Base-by-base conservation (phyloP, 345 rosid genomes). In the Odontarrhena argentea region DNA sequence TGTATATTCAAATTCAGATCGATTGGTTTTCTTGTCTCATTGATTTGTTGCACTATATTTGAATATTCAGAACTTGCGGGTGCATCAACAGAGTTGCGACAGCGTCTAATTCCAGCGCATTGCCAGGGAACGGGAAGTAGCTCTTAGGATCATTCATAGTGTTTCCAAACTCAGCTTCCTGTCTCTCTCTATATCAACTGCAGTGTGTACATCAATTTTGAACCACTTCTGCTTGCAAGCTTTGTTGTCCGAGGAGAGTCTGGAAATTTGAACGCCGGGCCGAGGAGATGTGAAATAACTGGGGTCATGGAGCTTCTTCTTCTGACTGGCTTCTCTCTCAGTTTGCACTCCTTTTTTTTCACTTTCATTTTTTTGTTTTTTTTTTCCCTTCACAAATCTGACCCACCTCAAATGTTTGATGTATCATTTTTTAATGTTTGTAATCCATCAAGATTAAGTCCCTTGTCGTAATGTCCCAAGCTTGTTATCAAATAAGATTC, bases 11-110 rank as follows among this genome's bases (percentile, higher is more conserved):
- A 51, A 8, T 24, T 38, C 2, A 37, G 68, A 37, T 36, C 12
- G 22, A 22, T 34, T 26, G 24, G 65, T 40, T 46, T 10, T 32
- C 36, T 5, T 18, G n/a, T 36, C 18, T 53, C 14, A 58, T 37
- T 60, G 35, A 46, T 52, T 28, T 22, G 42, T 35, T 62, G 25
- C n/a, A 14, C 49, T 40, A 26, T 65, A 25, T 35, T 22, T 47
- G 65, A 55, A 1, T 68, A 42, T 83, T 69, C 94, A 95, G 99
- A 95, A 76, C 75, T 95, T 81, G 86, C 82, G 25, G 97, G 97
- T 51, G 96, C 88, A 68, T 70, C 97, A 37, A 1, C 80, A 30
- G 99, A 89, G 71, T 80, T 95, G 61, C 76, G 87, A 6, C 80
- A 81, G n/a, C 90, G 88, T 7, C 87, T 95, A 65, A 86, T 88